Conservation (phyloP, 768 basidiomycete genomes). For the Termitomyces sp. region DNA sequence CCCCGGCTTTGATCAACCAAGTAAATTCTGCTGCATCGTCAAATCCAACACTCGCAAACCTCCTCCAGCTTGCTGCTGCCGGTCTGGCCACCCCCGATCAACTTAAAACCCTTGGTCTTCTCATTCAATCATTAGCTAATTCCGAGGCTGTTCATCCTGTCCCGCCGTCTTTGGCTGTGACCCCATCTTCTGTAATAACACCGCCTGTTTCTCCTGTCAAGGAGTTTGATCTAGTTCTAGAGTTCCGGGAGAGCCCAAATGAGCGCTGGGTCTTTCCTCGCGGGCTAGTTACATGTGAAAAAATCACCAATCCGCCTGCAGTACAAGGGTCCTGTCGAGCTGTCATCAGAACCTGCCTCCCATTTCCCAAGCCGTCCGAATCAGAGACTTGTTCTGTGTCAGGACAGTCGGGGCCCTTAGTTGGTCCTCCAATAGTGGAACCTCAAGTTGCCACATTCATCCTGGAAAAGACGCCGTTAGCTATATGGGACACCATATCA, state of each 20-base stretch:
- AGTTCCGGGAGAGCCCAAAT: slow-evolving; percentile 56
- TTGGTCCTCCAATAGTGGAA: not conserved
- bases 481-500: slow-evolving; percentile 52
- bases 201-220: slow-evolving; percentile 28
- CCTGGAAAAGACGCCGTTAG: slow-evolving; percentile 39
- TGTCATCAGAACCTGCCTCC: slow-evolving; percentile 38
- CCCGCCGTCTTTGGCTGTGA: slow-evolving; percentile 7
- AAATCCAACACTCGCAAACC: slow-evolving; percentile 62
- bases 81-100: slow-evolving; percentile 60
- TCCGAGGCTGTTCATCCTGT: slow-evolving; percentile 16
- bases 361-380: slow-evolving; percentile 22
- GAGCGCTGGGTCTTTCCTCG: slow-evolving; percentile 71
- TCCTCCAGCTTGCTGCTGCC: slow-evolving; percentile 59
- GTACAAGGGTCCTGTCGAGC: slow-evolving; percentile 22
- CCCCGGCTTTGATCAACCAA: slow-evolving; percentile 52
- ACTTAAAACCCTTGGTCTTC: slow-evolving; percentile 59
- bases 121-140: slow-evolving; percentile 62
- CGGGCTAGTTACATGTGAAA: slow-evolving; percentile 45
- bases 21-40: slow-evolving; percentile 62
- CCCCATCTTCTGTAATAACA: slow-evolving; percentile 6
- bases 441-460: slow-evolving; percentile 38
- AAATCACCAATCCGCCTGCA: slow-evolving; percentile 19
- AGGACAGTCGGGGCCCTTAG: not conserved
- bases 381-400: not conserved
- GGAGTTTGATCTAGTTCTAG: slow-evolving; percentile 69